A percentile compares a stretch with the other conserved stretches of the same genome.
Evolutionary conservation across 2,329 filamentous ascomycete genomes (phyloP).

Genomic region (Aphanocladium album): DNA sequence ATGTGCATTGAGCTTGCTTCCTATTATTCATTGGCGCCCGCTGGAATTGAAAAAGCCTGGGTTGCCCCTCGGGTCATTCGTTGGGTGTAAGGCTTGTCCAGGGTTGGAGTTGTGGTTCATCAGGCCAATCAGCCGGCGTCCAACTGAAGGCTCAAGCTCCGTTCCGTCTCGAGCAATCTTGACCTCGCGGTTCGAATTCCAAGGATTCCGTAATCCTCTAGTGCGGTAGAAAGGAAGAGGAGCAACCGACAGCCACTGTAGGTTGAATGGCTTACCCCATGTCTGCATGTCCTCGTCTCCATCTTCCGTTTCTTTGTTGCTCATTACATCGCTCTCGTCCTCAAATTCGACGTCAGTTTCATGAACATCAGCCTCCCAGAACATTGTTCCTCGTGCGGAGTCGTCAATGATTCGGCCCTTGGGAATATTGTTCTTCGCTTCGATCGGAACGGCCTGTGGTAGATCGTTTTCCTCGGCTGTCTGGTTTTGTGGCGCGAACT

Average conservation of each 20-base stretch:
- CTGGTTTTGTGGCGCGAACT: conserved; percentile 63
- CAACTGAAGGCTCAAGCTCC: conserved; percentile 79
- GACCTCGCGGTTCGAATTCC: conserved; percentile 92
- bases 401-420: conserved; percentile 88
- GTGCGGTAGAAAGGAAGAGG: conserved; percentile 85
- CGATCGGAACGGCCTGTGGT: conserved; percentile 74
- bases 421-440: conserved; percentile 71
- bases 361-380: conserved; percentile 79
- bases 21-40: not conserved
- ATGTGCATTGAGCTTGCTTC: not conserved
- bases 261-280: conserved; percentile 86
- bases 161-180: conserved; percentile 95
- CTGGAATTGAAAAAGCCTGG: not conserved
- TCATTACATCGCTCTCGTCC: conserved; percentile 35
- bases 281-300: conserved; percentile 53
- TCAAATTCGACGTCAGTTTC: conserved; percentile 43
- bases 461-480: conserved; percentile 57
- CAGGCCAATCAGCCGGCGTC: conserved; percentile 68
- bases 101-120: conserved; percentile 52
- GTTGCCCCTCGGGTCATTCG: not conserved
- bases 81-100: not conserved
- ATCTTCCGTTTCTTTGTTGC: conserved; percentile 34
- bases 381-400: conserved; percentile 88
- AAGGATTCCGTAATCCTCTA: conserved; percentile 80
- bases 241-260: conserved; percentile 84